Evolutionary conservation across 106 monocot genomes (phyloP).

Genomic region (Apostasia ramifera): DNA sequence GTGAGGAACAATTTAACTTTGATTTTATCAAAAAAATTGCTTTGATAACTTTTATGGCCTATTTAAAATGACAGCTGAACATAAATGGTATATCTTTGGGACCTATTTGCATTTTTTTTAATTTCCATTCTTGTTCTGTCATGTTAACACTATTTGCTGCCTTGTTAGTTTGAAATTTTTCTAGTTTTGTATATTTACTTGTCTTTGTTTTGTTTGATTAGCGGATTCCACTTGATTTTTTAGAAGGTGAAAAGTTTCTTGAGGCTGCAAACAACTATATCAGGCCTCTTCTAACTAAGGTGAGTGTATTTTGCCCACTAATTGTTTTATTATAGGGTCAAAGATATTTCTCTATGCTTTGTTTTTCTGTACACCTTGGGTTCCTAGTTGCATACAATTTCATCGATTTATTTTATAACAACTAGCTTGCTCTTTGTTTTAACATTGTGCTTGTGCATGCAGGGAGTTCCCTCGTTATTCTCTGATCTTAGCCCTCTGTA

Average conservation of each 20-base stretch:
- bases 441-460: conserved; percentile 4
- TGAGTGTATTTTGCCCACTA: conserved; percentile 4
- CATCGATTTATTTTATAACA: background rate
- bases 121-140: no score
- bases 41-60: no score
- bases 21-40: no score
- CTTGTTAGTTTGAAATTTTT: background rate
- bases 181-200: background rate
- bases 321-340: background rate
- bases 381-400: background rate
- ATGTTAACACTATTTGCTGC: background rate
- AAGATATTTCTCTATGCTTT: background rate
- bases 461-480: conserved; percentile 97
- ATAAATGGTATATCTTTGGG: no score
- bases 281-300: conserved; percentile 89
- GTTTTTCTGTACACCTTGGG: background rate
- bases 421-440: background rate
- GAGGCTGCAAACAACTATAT: conserved; percentile 72
- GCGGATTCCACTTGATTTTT: conserved; percentile 97
- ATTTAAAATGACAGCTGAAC: no score
- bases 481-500: conserved; percentile 89
- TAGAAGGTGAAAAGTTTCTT: conserved; percentile 73
- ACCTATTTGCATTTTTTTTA: no score
- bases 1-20: no score
- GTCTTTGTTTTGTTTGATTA: conserved; percentile 17